phyloP scores from a whole-genome alignment of 2,329 filamentous ascomycete genomes.

The Paecilomyces dactylethromorphus region DNA sequence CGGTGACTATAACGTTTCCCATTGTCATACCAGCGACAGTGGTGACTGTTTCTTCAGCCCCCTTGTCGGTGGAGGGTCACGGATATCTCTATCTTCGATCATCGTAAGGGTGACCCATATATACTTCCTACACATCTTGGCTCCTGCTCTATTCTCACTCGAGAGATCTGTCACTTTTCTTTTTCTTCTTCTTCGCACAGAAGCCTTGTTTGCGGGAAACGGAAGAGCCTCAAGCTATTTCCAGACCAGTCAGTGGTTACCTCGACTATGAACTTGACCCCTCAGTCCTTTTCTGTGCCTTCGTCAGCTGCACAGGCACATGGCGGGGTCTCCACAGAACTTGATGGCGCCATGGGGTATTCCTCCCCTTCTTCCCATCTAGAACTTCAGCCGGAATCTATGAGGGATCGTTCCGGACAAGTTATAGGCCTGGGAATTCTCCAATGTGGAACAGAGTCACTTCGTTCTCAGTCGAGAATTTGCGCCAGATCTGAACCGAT shows the following conservation, averaged over 20 bases:
- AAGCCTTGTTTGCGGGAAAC: neutral
- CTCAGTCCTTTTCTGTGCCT: conserved; percentile 11
- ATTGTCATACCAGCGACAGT: conserved; percentile 19
- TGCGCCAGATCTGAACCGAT: conserved; percentile 13
- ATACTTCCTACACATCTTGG: conserved; percentile 13
- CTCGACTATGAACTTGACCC: neutral
- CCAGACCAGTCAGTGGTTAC: neutral
- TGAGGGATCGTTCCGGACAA: conserved; percentile 10
- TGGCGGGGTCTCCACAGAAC: conserved; percentile 3
- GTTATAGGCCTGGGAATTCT: conserved; percentile 26
- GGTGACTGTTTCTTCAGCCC: conserved; percentile 18
- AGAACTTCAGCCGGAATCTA: conserved; percentile 6
- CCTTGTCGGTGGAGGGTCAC: conserved; percentile 5
- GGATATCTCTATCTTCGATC: neutral
- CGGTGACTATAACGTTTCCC: conserved; percentile 18
- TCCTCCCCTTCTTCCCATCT: conserved; percentile 15
- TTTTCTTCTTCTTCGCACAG: neutral
- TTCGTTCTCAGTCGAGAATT: conserved; percentile 13
- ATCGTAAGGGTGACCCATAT: conserved; percentile 11
- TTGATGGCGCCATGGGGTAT: conserved; percentile 16
- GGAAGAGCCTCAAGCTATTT: neutral
- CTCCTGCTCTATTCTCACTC: neutral
- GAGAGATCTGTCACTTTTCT: neutral
- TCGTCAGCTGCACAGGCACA: conserved; percentile 9
- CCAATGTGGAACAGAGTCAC: conserved; percentile 16